Evolutionary conservation across 495 filamentous ascomycete species (phyloP).

Genomic region (Lichina pygmaea): DNA sequence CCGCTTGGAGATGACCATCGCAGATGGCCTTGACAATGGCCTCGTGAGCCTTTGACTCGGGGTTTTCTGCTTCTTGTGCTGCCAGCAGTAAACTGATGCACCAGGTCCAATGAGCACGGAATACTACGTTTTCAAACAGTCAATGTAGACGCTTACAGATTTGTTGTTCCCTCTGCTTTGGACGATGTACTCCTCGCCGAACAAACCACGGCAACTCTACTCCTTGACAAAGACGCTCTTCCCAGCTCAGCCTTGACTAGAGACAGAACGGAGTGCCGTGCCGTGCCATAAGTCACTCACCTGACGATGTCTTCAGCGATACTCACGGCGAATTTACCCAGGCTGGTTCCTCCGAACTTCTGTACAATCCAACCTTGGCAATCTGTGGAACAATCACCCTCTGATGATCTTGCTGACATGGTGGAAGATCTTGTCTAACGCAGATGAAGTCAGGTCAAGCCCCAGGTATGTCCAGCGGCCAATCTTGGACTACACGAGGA

Average conservation of each 20-base stretch:
- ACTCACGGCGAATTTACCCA: conserved; percentile 38
- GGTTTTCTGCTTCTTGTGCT: conserved; percentile 38
- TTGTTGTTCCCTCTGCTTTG: conserved; percentile 81
- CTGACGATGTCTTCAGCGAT: conserved; percentile 50
- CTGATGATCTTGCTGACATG: background rate
- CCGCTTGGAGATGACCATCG: conserved; percentile 43
- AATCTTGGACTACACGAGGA: too few relatives aligned
- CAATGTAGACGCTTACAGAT: conserved; percentile 25
- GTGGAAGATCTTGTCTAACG: too few relatives aligned
- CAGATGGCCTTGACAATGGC: conserved; percentile 47
- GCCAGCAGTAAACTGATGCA: conserved; percentile 32
- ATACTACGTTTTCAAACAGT: background rate
- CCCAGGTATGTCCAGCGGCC: too few relatives aligned
- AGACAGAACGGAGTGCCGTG: background rate
- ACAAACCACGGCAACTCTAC: conserved; percentile 68
- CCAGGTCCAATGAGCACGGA: background rate
- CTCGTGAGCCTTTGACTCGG: conserved; percentile 33
- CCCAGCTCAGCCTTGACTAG: background rate
- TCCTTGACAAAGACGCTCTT: conserved; percentile 36
- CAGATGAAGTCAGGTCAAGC: too few relatives aligned
- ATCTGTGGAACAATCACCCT: too few relatives aligned
- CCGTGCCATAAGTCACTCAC: conserved; percentile 18
- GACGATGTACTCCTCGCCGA: conserved; percentile 77
- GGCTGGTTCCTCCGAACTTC: conserved; percentile 61
- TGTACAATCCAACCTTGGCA: conserved; percentile 57